Evolutionary conservation across 352 stramenopile genomes (phyloP).

Genomic region (Phytophthora litchii): DNA sequence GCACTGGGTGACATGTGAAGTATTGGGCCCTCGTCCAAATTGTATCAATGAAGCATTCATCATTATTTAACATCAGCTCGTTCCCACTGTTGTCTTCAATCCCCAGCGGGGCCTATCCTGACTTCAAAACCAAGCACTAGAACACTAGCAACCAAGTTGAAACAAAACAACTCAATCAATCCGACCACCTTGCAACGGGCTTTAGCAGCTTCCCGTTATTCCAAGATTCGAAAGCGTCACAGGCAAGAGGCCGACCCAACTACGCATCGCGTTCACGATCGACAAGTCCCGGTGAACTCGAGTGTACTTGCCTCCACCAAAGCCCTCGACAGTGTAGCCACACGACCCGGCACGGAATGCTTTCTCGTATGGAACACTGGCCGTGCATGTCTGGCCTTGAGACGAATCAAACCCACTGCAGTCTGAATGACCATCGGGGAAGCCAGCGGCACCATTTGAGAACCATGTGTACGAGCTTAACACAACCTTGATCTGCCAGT

Average conservation of each 20-base stretch:
- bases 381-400: slow-evolving; percentile 35
- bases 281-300: slow-evolving; percentile 69
- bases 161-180: too few species aligned
- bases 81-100: too few species aligned
- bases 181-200: background rate
- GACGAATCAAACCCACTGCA: slow-evolving; percentile 48
- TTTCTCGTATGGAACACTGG: slow-evolving; percentile 54
- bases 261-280: slow-evolving; percentile 73
- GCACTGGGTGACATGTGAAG: background rate
- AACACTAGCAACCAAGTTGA: too few species aligned
- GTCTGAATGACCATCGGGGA: slow-evolving; percentile 60
- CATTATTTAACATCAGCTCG: slow-evolving; percentile 1
- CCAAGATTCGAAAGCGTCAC: slow-evolving; percentile 41
- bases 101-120: too few species aligned
- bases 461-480: slow-evolving; percentile 73
- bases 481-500: slow-evolving; percentile 73
- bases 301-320: slow-evolving; percentile 63
- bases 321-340: slow-evolving; percentile 62
- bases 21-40: too few species aligned
- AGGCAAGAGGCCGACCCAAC: slow-evolving; percentile 48
- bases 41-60: too few species aligned
- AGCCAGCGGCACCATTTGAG: slow-evolving; percentile 50
- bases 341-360: slow-evolving; percentile 57
- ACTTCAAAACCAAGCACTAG: too few species aligned
- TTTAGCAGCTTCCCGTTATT: slow-evolving; percentile 48